Base-by-base conservation (phyloP, 2,329 filamentous ascomycete species). In the Venturia asperata region DNA sequence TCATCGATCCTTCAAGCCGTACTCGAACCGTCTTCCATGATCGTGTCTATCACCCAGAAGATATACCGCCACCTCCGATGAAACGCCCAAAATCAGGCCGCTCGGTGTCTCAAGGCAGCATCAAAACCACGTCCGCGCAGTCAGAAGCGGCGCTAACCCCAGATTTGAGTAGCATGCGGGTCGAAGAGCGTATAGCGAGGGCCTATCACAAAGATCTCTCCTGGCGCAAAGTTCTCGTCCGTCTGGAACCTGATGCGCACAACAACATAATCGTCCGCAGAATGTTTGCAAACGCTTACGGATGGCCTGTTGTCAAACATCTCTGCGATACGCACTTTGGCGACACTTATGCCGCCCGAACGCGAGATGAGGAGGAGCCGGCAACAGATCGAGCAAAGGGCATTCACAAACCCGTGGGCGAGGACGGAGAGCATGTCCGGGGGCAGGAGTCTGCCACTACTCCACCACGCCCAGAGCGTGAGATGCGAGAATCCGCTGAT, bases 231-330 rank as follows among this genome's bases (percentile, higher is more conserved):
- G 94, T 99, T 1, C 84, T 99, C 4, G 94, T 99, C 17, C 89
- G 94, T 64, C 82, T 99, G 2, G 93, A 99, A 74, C 94, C 94
- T 0, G 94, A 99, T 76, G 94, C 94, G 0, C 94, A 99, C 78
- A 99, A 99, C 77, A 99, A 99, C 75, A 96, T 99, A 69, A 89
- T 97, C 67, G 94, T 99, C 30, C 88, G 94, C 19, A 88, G 94
- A 65, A 96, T 92, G 87, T 99, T 99, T 74, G 88, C 92, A 65
- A 99, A 99, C 72, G 94, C 94, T 0, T 96, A 96, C 71, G 94
- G 94, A 1, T 99, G 94, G 94, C 94, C 94, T 0, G 94, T 99
- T 0, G 81, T 97, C 62, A 92, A 97, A 77, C 94, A 99, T 76
- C 79, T 97, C 24, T 93, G 94, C 63, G 92, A 97, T 71, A 92